Percentiles rank a stretch among this genome's conserved stretches.
Evolutionary conservation across 2,329 filamentous ascomycete species (phyloP).

Genomic region (Escovopsis sp.): DNA sequence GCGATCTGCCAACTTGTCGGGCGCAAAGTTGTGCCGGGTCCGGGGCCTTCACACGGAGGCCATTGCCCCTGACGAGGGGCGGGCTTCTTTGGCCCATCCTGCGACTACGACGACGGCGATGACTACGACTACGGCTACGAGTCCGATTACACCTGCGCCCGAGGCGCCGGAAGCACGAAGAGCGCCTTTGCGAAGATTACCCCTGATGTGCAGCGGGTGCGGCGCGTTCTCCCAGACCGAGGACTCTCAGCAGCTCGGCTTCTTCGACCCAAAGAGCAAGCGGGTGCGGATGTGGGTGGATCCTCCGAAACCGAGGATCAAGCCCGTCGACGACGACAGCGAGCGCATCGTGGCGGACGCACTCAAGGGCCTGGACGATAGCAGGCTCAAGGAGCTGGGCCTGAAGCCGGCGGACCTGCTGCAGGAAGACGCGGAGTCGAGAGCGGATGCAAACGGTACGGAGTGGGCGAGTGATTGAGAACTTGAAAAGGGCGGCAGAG

Average conservation of each 20-base stretch:
- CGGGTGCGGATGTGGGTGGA: slow-evolving; percentile 34
- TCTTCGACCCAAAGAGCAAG: slow-evolving; percentile 38
- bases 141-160: neutral
- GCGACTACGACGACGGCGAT: too few species aligned
- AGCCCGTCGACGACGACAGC: slow-evolving; percentile 16
- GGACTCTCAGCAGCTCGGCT: slow-evolving; percentile 37
- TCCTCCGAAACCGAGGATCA: slow-evolving; percentile 8
- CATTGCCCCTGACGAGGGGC: neutral
- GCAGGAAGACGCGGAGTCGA: slow-evolving; percentile 13
- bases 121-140: slow-evolving; percentile 1
- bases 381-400: slow-evolving; percentile 30
- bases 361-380: slow-evolving; percentile 27
- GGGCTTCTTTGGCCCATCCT: too few species aligned
- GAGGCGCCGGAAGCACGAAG: neutral
- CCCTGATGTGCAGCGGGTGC: slow-evolving; percentile 47
- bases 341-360: slow-evolving; percentile 33
- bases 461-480: too few species aligned
- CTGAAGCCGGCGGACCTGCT: slow-evolving; percentile 28
- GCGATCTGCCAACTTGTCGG: slow-evolving; percentile 1
- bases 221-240: slow-evolving; percentile 47
- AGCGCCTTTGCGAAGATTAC: slow-evolving; percentile 22
- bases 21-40: slow-evolving; percentile 5
- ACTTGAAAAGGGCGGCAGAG: too few species aligned
- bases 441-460: slow-evolving; percentile 3
- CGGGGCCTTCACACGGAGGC: slow-evolving; percentile 16